A percentile compares a stretch with the other conserved stretches of the same genome.
Conservation (phyloP, 495 filamentous ascomycete species). For the Aspergillus biplanus region DNA sequence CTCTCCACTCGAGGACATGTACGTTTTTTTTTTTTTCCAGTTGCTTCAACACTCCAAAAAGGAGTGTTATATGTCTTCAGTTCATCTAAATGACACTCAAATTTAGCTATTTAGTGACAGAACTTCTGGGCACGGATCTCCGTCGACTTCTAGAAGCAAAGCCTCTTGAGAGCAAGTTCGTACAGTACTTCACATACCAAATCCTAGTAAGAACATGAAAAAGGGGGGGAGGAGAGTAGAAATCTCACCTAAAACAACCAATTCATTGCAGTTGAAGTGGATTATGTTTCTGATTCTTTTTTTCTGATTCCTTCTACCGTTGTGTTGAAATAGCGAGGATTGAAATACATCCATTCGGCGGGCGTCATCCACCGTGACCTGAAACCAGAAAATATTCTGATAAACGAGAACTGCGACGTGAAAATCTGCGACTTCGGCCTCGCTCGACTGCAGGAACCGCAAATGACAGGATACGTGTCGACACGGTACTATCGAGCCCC, state of each 20-base stretch:
- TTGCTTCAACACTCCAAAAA: too few species aligned
- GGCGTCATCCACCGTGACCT: constrained; percentile 97
- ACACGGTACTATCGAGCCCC: constrained; percentile 98
- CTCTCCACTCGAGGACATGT: constrained; percentile 98
- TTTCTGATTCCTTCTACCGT: not conserved
- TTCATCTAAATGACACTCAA: too few species aligned
- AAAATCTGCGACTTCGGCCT: constrained; percentile 99
- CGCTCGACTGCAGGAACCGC: constrained; percentile 94
- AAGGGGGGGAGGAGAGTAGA: constrained; percentile 15
- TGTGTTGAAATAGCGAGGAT: constrained; percentile 67
- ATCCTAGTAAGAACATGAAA: constrained; percentile 68
- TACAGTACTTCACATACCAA: constrained; percentile 99
- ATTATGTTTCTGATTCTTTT: constrained; percentile 1
- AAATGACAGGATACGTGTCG: constrained; percentile 99
- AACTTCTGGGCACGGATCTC: constrained; percentile 94
- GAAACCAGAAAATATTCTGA: constrained; percentile 96
- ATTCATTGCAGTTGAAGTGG: not conserved
- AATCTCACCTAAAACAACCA: not conserved
- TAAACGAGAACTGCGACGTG: constrained; percentile 98
- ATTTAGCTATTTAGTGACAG: constrained; percentile 91
- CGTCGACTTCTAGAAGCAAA: constrained; percentile 91
- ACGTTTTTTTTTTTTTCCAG: constrained; percentile 35
- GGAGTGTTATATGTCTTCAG: not conserved
- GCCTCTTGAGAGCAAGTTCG: constrained; percentile 97
- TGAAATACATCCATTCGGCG: constrained; percentile 99